Base-by-base conservation (phyloP, 768 basidiomycete species). In the Russula emetica region DNA sequence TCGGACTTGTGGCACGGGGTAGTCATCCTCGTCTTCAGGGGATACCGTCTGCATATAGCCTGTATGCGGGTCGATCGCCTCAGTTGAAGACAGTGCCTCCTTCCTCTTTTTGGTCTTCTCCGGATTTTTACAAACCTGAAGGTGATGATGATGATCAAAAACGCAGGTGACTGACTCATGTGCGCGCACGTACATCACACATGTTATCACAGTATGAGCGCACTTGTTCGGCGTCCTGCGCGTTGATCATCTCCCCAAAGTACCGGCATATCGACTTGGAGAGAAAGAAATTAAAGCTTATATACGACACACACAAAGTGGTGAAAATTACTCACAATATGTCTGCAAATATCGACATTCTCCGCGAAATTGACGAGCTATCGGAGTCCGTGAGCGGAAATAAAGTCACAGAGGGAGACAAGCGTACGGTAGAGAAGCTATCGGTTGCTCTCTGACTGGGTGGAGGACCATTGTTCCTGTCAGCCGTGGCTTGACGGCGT, bases 91-190 rank as follows among this genome's bases (percentile, higher is more conserved):
- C 4, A 92, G 77, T n/a, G 79, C 80, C 28, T 67, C 70, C 61
- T 82, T 79, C 30, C 80, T 79, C 3, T 72, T 75, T 57, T 72
- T 78, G 0, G 83, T 81, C 75, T 86, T 91, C 26, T 85, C 85
- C 0, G 89, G 87, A 66, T 85, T 84, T 74, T 88, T 90, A 76
- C 92, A 93, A 3, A 91, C 80, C 91, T 92, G 60, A 16, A 53
- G 5, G 16, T 13, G 26, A 20, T 14, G 22, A 20, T 14, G 22
- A 16, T 44, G 40, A 11, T 61, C 5, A 50, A 34, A 11, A 8
- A 38, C 24, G 38, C 53, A 40, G 20, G 24, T 13, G 42, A 8
- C 32, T 18, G 24, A 13, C 13, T 28, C 30, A 30, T 58, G 40
- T 18, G 69, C 1, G 34, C 32, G 69, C 1, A 73, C 85, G 28